Percentiles rank a stretch among this genome's conserved stretches.
phyloP scores from a whole-genome alignment of 768 basidiomycete genomes.

The Vararia minispora region DNA sequence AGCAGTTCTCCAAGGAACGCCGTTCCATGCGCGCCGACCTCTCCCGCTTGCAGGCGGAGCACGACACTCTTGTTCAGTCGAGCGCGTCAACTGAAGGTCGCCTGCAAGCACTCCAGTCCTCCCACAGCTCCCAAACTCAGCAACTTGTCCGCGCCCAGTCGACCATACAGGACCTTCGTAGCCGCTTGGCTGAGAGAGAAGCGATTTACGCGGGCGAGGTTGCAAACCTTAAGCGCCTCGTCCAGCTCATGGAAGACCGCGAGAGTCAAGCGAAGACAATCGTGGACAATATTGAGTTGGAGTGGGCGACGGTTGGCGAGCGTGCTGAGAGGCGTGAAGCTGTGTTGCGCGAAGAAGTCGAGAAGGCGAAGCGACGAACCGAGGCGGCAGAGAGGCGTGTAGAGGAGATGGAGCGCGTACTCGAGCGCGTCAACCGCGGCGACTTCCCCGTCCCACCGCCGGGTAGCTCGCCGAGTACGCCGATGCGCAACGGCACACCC shows the following conservation, averaged over 20 bases:
- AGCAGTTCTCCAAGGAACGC: constrained; percentile 77
- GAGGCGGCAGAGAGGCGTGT: constrained; percentile 63
- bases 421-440: constrained; percentile 61
- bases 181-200: constrained; percentile 77
- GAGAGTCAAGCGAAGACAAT: constrained; percentile 78
- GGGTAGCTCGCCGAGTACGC: constrained; percentile 35
- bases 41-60: constrained; percentile 60
- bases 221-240: constrained; percentile 59
- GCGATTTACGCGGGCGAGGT: constrained; percentile 73
- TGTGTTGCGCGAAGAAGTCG: constrained; percentile 55
- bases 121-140: constrained; percentile 58
- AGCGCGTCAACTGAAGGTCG: constrained; percentile 56
- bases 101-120: constrained; percentile 61
- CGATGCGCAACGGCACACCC: constrained; percentile 25
- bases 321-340: constrained; percentile 59
- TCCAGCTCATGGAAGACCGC: constrained; percentile 78
- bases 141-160: constrained; percentile 71
- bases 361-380: constrained; percentile 56
- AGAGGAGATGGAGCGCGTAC: constrained; percentile 61
- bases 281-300: constrained; percentile 72
- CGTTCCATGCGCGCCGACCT: constrained; percentile 74
- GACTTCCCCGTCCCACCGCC: constrained; percentile 52
- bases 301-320: constrained; percentile 68
- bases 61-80: constrained; percentile 62
- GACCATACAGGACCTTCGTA: constrained; percentile 63